Conservation (phyloP, 345 rosid genomes). For the Salix caprea region DNA sequence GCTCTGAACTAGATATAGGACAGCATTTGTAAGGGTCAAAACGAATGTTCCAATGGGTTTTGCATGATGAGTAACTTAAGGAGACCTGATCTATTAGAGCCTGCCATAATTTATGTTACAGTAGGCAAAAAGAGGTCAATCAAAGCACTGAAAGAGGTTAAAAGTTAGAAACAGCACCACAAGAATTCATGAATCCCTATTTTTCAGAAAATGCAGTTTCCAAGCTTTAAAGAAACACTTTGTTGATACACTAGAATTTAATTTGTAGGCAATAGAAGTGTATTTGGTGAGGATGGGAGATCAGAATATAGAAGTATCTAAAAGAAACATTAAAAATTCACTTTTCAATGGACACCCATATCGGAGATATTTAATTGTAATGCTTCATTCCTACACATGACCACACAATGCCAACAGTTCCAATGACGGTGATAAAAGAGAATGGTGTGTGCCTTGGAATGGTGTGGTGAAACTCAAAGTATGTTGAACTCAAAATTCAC, state of each 20-base stretch:
- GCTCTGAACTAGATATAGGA: slow-evolving; percentile 82
- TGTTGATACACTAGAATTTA: not conserved
- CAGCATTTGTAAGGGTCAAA: slow-evolving; percentile 78
- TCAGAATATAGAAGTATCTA: not conserved
- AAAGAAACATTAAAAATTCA: not conserved
- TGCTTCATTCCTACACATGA: not conserved
- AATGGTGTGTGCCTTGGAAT: not conserved
- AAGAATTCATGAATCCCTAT: not conserved
- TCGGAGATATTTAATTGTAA: not conserved
- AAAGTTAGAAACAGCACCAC: slow-evolving; percentile 6
- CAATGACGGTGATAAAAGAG: not conserved
- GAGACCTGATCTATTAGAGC: slow-evolving; percentile 91
- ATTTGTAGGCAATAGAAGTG: not conserved
- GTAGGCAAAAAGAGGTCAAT: slow-evolving; percentile 98
- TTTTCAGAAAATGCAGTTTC: not conserved
- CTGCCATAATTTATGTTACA: slow-evolving; percentile 97
- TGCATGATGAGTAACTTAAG: slow-evolving; percentile 86
- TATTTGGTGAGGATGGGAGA: not conserved
- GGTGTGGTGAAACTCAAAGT: not conserved
- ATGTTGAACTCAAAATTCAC: not conserved
- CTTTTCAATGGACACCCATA: not conserved
- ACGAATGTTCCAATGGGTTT: slow-evolving; percentile 89
- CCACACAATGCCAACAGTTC: not conserved
- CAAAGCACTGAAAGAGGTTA: slow-evolving; percentile 50
- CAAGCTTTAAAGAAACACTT: not conserved